These are phyloP conservation scores for Salix dunnii DNA, from an alignment of 345 rosid genomes.

Conservation along the genomic window DNA sequence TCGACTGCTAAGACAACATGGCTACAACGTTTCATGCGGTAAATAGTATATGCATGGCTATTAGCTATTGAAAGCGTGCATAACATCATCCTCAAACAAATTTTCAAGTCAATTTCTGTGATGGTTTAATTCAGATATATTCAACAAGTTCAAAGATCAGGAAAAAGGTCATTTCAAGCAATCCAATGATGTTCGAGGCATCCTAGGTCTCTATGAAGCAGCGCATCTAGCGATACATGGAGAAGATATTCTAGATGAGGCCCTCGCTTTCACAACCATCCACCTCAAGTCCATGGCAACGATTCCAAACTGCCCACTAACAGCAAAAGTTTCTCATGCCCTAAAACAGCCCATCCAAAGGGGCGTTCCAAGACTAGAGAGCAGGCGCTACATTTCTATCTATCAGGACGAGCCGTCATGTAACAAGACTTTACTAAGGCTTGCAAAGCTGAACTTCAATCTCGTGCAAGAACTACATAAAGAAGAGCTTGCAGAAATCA, in stretches of 20 bases:
- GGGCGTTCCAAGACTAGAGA: conserved; percentile 26
- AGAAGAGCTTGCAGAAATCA: conserved; percentile 17
- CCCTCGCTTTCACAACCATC: not conserved
- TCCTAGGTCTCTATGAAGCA: conserved; percentile 23
- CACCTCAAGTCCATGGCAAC: not conserved
- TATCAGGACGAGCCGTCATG: conserved; percentile 6
- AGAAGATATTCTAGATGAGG: conserved; percentile 24
- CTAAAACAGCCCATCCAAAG: conserved; percentile 13
- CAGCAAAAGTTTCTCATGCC: conserved; percentile 13
- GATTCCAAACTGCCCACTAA: not conserved
- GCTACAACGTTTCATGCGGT: not conserved
- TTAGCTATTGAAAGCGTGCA: too few species aligned
- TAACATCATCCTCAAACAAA: too few species aligned
- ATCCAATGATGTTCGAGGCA: too few species aligned
- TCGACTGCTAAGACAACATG: conserved; percentile 32
- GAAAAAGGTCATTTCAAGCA: conserved; percentile 18
- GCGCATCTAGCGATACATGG: conserved; percentile 15
- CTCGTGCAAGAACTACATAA: conserved; percentile 16
- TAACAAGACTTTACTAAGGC: conserved; percentile 9
- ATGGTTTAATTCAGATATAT: conserved; percentile 17
- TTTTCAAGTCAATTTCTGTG: too few species aligned
- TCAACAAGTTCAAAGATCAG: conserved; percentile 32
- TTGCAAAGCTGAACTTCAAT: conserved; percentile 42
- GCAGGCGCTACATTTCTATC: conserved; percentile 16
- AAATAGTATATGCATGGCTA: not conserved